These are phyloP conservation scores for Thelephora terrestris DNA, from an alignment of 1,284 basidiomycete genomes.

Conservation along the genomic window DNA sequence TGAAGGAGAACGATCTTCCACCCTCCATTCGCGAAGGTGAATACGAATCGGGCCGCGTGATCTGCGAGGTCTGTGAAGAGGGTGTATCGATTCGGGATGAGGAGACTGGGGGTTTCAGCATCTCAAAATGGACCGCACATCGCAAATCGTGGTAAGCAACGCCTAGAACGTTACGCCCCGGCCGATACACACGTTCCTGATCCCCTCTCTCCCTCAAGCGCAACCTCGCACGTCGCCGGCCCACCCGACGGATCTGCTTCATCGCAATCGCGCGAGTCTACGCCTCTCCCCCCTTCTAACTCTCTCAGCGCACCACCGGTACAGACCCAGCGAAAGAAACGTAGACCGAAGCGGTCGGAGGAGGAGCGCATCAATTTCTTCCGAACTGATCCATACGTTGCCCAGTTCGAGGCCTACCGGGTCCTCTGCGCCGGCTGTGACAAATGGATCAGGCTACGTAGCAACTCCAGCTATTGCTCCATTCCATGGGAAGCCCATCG, in stretches of 20 bases:
- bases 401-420: constrained; percentile 66
- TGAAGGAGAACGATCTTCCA: neutral
- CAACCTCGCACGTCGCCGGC: neutral
- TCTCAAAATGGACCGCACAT: constrained; percentile 62
- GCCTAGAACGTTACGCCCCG: constrained; percentile 3
- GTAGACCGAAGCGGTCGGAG: constrained; percentile 67
- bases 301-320: neutral
- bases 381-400: constrained; percentile 63
- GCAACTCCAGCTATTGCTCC: constrained; percentile 76
- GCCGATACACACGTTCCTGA: neutral
- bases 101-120: constrained; percentile 46
- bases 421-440: constrained; percentile 69
- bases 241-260: neutral
- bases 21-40: constrained; percentile 25
- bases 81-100: constrained; percentile 57
- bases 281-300: neutral
- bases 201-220: neutral
- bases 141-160: constrained; percentile 42
- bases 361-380: constrained; percentile 70
- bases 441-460: constrained; percentile 72
- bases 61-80: constrained; percentile 50
- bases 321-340: constrained; percentile 29
- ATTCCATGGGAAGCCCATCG: constrained; percentile 78
- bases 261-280: neutral
- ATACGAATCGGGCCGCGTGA: constrained; percentile 49